These are phyloP conservation scores for Polyporus tsugae DNA, from an alignment of 1,284 basidiomycete species.

Conservation along the genomic window DNA sequence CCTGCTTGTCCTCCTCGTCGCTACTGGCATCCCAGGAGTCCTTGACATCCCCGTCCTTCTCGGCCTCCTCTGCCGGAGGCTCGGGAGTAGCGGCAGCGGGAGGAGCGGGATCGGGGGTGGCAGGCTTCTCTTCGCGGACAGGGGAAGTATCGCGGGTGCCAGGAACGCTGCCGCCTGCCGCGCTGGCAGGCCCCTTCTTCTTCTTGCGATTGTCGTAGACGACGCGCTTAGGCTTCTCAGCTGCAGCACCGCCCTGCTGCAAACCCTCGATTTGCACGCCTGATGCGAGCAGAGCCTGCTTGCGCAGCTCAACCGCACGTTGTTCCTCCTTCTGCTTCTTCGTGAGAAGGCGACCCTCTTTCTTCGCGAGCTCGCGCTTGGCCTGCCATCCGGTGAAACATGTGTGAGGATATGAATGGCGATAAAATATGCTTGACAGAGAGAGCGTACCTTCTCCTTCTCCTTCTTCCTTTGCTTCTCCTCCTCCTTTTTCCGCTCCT, in stretches of 20 bases:
- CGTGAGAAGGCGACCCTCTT: slow-evolving; percentile 90
- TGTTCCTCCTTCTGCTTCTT: slow-evolving; percentile 97
- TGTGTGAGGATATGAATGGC: slow-evolving; percentile 1
- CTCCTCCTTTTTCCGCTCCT: slow-evolving; percentile 79
- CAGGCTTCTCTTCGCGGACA: slow-evolving; percentile 56
- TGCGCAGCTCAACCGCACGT: slow-evolving; percentile 90
- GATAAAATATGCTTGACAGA: not conserved
- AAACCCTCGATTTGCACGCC: slow-evolving; percentile 93
- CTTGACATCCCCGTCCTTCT: slow-evolving; percentile 53
- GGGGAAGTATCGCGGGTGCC: slow-evolving; percentile 49
- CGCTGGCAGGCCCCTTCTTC: slow-evolving; percentile 67
- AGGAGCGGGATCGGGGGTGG: slow-evolving; percentile 55
- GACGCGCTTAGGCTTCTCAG: slow-evolving; percentile 64
- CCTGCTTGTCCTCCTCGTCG: slow-evolving; percentile 53
- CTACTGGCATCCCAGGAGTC: slow-evolving; percentile 88
- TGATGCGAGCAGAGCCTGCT: slow-evolving; percentile 89
- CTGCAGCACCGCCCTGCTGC: slow-evolving; percentile 57
- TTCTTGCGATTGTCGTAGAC: slow-evolving; percentile 84
- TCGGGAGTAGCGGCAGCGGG: slow-evolving; percentile 40
- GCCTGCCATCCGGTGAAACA: slow-evolving; percentile 54
- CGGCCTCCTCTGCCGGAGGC: slow-evolving; percentile 30
- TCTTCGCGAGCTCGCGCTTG: slow-evolving; percentile 86
- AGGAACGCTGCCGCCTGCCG: slow-evolving; percentile 49
- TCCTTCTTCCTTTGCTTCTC: slow-evolving; percentile 88
- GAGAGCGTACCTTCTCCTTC: slow-evolving; percentile 81